Evolutionary conservation across 805 yeast genomes (phyloP), one percentile per base, ranked within the genome.

Genomic region (Saccharomyces paradoxus): DNA sequence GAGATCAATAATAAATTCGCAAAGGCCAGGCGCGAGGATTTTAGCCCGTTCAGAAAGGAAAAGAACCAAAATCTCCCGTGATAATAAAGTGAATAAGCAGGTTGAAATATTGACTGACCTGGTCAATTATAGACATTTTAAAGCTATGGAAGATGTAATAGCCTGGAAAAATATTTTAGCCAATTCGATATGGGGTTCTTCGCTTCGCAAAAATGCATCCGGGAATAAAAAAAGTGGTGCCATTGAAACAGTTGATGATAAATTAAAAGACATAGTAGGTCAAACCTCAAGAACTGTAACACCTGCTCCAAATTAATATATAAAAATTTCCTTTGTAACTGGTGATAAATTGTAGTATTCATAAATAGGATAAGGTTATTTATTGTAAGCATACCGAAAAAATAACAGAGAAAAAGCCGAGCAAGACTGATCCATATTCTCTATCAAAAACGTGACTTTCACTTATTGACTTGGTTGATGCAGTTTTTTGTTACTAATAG

Each of bases 191-290:
- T 65, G 60, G 56, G 70, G 71, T 2, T 55, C 60, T 8, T 57
- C 63, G n/a, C 50, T 66, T 27, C 61, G 65, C 24, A 64, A 63
- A 46, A 64, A 63, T 50, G 66, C 65, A 1, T 53, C 62, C 2
- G 63, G 57, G 8, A 57, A 49, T 31, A 71, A 53, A 58, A 78
- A 61, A 51, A 68, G 55, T 53, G 59, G 56, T 6, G 48, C 56
- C 21, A 60, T 60, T n/a, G 53, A 60, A n/a, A 63, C 68, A 0
- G 67, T 67, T 1, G 69, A 70, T 14, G 68, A 71, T 51, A 65
- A 68, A 50, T 60, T 75, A 32, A 50, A 59, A 49, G 60, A 58
- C 14, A 65, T 66, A 26, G 50, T 66, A 46, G 51, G 55, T 5
- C 52, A 51, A 22, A 57, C 63, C 1, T 57, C 63, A 8, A 60